Percentiles rank a stretch among this genome's conserved stretches.
Conservation (phyloP, 1,284 basidiomycete genomes). For the Takashimella tepidaria region DNA sequence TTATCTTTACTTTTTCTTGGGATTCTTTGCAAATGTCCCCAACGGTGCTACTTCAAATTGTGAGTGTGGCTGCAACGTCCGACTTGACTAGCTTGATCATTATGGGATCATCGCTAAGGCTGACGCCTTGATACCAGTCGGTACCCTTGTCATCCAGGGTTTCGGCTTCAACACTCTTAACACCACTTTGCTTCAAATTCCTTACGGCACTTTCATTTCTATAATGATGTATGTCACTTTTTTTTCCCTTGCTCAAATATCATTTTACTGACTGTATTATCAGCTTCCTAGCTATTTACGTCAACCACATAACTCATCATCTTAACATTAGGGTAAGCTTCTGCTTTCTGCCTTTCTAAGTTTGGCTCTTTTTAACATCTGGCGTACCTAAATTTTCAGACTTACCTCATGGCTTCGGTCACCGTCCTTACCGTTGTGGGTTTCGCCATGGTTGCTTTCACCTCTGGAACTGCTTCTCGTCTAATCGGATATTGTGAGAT, state of each 20-base stretch:
- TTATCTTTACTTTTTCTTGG: conserved; percentile 42
- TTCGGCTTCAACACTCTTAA: conserved; percentile 23
- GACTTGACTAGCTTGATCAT: not conserved
- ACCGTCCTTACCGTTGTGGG: conserved; percentile 30
- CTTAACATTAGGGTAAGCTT: conserved; percentile 29
- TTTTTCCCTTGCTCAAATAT: not conserved
- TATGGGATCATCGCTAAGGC: not conserved
- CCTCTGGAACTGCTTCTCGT: conserved; percentile 16
- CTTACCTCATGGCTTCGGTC: conserved; percentile 15
- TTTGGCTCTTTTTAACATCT: not conserved
- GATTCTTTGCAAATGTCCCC: conserved; percentile 39
- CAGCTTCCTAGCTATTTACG: conserved; percentile 21
- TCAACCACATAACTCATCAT: conserved; percentile 26
- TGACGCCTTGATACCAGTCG: conserved; percentile 1
- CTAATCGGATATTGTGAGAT: conserved; percentile 20
- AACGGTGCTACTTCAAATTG: conserved; percentile 29
- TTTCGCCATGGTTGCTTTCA: conserved; percentile 33
- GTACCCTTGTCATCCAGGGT: conserved; percentile 16
- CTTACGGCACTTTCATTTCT: conserved; percentile 36
- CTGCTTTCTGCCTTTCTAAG: too few species aligned
- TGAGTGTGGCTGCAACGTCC: too few species aligned
- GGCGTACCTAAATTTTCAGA: conserved; percentile 12
- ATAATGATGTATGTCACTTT: conserved; percentile 22
- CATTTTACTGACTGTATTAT: too few species aligned
- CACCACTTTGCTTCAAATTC: conserved; percentile 38